A percentile compares a stretch with the other conserved stretches of the same genome.
These are phyloP conservation scores for Saururus chinensis DNA, from an alignment of 164 flowering plant species.

Conservation along the genomic window DNA sequence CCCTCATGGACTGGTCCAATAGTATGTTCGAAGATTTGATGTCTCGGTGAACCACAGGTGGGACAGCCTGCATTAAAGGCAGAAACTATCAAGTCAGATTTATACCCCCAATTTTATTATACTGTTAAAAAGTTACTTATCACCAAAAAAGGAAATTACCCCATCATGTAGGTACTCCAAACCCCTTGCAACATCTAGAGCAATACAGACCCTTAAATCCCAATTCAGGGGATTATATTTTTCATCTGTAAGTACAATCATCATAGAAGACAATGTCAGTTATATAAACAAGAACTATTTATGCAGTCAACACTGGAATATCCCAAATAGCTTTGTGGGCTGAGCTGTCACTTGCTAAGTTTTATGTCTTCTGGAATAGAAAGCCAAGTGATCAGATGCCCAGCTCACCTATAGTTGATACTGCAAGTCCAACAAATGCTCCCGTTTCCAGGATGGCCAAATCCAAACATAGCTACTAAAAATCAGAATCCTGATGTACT, in stretches of 20 bases:
- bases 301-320: too few species aligned
- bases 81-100: slow-evolving; percentile 2
- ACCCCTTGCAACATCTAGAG: slow-evolving; percentile 95
- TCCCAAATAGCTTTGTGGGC: not conserved
- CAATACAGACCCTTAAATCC: slow-evolving; percentile 73
- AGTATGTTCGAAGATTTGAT: slow-evolving; percentile 91
- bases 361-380: not conserved
- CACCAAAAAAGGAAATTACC: slow-evolving; percentile 29
- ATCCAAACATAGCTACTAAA: too few species aligned
- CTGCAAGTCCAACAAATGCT: too few species aligned
- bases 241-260: slow-evolving; percentile 36
- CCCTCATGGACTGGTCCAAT: slow-evolving; percentile 87
- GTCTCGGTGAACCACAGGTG: slow-evolving; percentile 91
- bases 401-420: too few species aligned
- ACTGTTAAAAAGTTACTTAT: not conserved
- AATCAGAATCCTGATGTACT: too few species aligned
- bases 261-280: not conserved
- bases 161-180: slow-evolving; percentile 99
- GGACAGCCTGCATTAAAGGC: slow-evolving; percentile 60
- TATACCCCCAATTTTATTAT: not conserved
- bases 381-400: not conserved
- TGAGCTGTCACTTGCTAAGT: not conserved
- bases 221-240: slow-evolving; percentile 56
- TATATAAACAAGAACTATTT: not conserved
- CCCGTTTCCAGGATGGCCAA: too few species aligned